Base-by-base conservation (phyloP, 495 filamentous ascomycete species). In the Paragyromitra xinjiangensis region DNA sequence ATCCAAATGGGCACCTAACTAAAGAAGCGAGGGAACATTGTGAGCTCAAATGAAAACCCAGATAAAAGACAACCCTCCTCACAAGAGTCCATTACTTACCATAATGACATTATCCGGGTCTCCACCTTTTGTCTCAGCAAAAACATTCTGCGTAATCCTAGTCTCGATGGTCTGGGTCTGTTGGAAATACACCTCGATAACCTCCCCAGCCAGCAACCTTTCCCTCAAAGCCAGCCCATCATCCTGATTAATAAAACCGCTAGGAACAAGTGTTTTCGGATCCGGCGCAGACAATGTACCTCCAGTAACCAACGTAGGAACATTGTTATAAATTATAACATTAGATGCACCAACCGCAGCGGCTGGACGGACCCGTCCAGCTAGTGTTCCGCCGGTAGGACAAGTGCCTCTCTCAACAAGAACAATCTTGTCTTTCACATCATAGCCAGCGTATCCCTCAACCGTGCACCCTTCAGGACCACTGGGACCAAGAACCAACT, bases 401-500 rank as follows among this genome's bases (percentile, higher is more conserved):
- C 85, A 87, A 22, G 74, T 48, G 0, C 58, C 77, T 6, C 86
- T 81, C 71, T 86, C 78, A 1, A 86, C 78, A 8, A 87, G 79
- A 0, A 85, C 86, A 51, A 87, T 85, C 75, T 86, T 87, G 55
- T 81, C 85, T 12, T 70, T 82, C 1, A 86, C 86, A 39, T 86
- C 83, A 8, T 84, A 67, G 6, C 71, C 71, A 12, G 56, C 76
- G 59, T 85, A 87, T 1, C 80, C 82, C 3, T 75, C 83, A 2
- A 78, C 83, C 1, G 82, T 71, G 64, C 86, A 87, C 0, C 84
- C 85, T 6, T 72, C 79, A 5, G 68, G 61, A 1, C 84, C 85
- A 24, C 80, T 71, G 0, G 85, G 85, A 0, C 84, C 85, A 6
- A 83, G 80, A 11, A 85, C 83, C 1, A 87, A 74, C 19, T 82